phyloP scores from a whole-genome alignment of 495 filamentous ascomycete species.

The Penicillium paradoxum region DNA sequence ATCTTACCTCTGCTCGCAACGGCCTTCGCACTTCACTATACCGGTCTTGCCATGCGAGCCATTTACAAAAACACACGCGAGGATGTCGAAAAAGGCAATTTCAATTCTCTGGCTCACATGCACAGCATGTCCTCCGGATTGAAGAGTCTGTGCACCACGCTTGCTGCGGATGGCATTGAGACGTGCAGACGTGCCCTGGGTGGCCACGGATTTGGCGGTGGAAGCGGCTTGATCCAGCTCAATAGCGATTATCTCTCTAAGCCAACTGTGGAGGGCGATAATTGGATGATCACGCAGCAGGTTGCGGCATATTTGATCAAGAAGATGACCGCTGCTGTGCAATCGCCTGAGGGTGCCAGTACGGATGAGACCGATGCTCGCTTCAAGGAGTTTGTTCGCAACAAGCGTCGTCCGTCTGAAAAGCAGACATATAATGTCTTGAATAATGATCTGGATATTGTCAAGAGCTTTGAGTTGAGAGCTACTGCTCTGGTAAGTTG shows the following conservation, averaged over 20 bases:
- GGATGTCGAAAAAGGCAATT: conserved; percentile 39
- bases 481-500: conserved; percentile 32
- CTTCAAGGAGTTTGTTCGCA: conserved; percentile 21
- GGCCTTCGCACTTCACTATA: conserved; percentile 47
- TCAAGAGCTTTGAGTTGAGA: conserved; percentile 38
- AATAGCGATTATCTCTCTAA: conserved; percentile 47
- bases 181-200: conserved; percentile 45
- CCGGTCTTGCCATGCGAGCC: conserved; percentile 38
- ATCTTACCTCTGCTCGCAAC: conserved; percentile 46
- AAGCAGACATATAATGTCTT: conserved; percentile 8
- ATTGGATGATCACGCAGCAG: conserved; percentile 52
- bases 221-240: conserved; percentile 42
- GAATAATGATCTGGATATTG: conserved; percentile 32
- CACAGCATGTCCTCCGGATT: conserved; percentile 46
- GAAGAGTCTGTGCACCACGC: conserved; percentile 46
- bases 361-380: conserved; percentile 20
- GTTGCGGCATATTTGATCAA: conserved; percentile 46
- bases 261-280: conserved; percentile 49
- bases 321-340: conserved; percentile 36
- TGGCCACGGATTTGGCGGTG: conserved; percentile 47
- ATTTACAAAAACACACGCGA: conserved; percentile 34
- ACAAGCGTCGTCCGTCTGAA: neutral
- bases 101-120: conserved; percentile 39
- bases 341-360: conserved; percentile 8
- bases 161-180: conserved; percentile 47